Base-by-base conservation (phyloP, 352 stramenopile genomes). In the Phytophthora sansomeana region DNA sequence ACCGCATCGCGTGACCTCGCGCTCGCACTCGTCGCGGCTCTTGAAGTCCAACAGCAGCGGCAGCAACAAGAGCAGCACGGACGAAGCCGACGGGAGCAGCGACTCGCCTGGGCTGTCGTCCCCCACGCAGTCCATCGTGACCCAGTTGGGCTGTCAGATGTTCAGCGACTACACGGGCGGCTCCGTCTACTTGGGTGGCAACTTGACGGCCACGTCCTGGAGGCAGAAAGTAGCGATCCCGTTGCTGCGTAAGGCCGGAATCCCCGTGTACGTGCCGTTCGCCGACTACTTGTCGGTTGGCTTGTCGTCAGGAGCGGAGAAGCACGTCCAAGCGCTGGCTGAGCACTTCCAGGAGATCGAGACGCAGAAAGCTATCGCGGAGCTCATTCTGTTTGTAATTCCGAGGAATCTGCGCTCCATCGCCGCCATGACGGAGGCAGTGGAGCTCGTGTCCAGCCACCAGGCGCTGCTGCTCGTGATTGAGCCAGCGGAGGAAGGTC, bases 341-440 rank as follows among this genome's bases (percentile, higher is more conserved):
- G 83, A 90, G 14, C 69, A 75, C 33, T 88, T 80, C 58, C 72
- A 75, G 29, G 80, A 92, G 55, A 81, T 89, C 17, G 80, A 92
- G 41, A 80, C 61, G 0, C 76, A 87, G 54, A 87, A 87, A 26
- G 71, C 87, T 16, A 75, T 78, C 21, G 83, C 87, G n/a, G 87
- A 91, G 74, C 77, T 96, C 14, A 82, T 96, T 51, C 53, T 96
- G 35, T 93, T 96, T 36, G 85, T 96, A 36, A 94, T 96, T 42
- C 85, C 88, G 5, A 76, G 77, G 36, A 77, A 87, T 44, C 71
- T 85, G 19, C 81, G 88, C 9, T 90, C 85, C 2, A 96, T 96
- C 50, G 85, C 85, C 0, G 83, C 85, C 14, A 96, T 96, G 88
- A 92, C 85, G 0, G 85, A 96, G 43, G 83, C 88, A 1, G 80